Conservation (phyloP, 2,329 filamentous ascomycete species). For the Fusarium secorum region DNA sequence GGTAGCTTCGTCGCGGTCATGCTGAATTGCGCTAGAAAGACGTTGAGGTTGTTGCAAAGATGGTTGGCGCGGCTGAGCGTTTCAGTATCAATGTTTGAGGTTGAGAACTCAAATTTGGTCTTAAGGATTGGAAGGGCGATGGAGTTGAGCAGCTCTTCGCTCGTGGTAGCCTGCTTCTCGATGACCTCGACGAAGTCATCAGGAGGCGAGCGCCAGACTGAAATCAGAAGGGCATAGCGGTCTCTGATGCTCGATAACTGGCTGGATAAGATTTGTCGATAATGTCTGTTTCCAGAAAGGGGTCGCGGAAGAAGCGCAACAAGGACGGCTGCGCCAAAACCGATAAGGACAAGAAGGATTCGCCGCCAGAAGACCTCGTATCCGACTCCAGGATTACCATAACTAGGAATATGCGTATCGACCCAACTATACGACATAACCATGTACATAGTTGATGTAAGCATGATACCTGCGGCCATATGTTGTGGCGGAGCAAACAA, state of each 20-base stretch:
- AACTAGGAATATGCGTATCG: slow-evolving; percentile 25
- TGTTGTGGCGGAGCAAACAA: slow-evolving; percentile 28
- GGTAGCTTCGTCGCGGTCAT: slow-evolving; percentile 7
- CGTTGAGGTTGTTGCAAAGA: slow-evolving; percentile 11
- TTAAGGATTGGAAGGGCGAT: slow-evolving; percentile 8
- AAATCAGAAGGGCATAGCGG: slow-evolving; percentile 6
- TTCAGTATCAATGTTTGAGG: slow-evolving; percentile 10
- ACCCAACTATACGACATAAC: slow-evolving; percentile 34
- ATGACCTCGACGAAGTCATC: slow-evolving; percentile 2
- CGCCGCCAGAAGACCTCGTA: slow-evolving; percentile 15
- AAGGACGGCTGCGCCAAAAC: slow-evolving; percentile 4
- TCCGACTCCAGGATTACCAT: slow-evolving; percentile 22
- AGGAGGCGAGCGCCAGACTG: slow-evolving; percentile 7
- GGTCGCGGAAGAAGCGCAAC: slow-evolving; percentile 7
- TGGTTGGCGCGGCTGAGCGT: slow-evolving; percentile 10
- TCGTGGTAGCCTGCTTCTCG: slow-evolving; percentile 7
- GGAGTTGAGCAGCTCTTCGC: slow-evolving; percentile 3
- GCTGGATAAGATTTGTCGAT: slow-evolving; percentile 9
- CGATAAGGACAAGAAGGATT: slow-evolving; percentile 13
- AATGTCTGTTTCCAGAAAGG: slow-evolving; percentile 8
- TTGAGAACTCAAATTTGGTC: slow-evolving; percentile 20
- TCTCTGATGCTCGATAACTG: slow-evolving; percentile 9
- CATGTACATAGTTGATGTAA: slow-evolving; percentile 32
- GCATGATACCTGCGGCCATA: slow-evolving; percentile 30
- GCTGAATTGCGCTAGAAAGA: slow-evolving; percentile 15